Evolutionary conservation across 73 alveolate species (phyloP).

Genomic region (Paramecium primaurelia): DNA sequence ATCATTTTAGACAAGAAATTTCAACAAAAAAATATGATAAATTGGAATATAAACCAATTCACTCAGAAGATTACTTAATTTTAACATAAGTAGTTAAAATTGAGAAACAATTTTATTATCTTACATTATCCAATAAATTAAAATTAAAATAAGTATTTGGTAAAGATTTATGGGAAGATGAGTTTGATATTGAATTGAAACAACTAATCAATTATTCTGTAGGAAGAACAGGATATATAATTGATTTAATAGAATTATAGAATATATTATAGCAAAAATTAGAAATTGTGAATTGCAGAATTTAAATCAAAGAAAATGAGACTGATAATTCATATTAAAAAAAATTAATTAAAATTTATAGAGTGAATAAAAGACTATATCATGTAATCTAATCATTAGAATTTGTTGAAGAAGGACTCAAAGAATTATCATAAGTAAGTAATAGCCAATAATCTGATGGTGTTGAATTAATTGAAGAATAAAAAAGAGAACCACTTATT

Average conservation of each 20-base stretch:
- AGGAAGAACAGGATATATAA: slow-evolving; percentile 37
- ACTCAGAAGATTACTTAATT: background rate
- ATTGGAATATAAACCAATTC: background rate
- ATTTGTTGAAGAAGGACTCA: background rate
- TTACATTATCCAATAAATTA: background rate
- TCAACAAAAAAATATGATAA: background rate
- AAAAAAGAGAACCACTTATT: background rate
- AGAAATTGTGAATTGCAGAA: background rate
- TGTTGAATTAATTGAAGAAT: background rate
- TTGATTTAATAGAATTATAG: background rate
- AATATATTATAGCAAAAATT: background rate
- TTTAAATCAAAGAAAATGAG: background rate
- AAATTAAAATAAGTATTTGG: background rate
- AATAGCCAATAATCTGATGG: background rate
- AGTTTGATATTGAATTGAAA: background rate
- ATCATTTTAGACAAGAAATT: background rate
- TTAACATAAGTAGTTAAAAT: background rate
- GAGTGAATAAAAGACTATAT: background rate
- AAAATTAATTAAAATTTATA: background rate
- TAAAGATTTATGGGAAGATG: background rate
- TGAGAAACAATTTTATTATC: background rate
- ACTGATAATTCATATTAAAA: background rate
- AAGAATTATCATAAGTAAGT: background rate
- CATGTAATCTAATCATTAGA: background rate
- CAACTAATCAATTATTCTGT: background rate